Base-by-base conservation (phyloP, 2,329 filamentous ascomycete species). In the Fusarium sp. region DNA sequence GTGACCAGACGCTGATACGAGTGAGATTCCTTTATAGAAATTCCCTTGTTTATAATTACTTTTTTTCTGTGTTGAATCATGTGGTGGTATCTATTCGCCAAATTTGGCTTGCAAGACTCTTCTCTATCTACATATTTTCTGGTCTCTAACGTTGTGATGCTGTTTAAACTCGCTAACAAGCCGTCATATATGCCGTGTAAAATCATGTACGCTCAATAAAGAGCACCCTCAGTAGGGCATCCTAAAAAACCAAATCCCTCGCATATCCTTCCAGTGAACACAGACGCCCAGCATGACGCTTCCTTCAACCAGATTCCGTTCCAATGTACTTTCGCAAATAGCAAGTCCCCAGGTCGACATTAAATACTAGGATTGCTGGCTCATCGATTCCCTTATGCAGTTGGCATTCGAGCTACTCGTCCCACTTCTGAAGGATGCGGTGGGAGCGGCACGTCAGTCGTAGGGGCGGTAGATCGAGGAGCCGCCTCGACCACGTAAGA, bases 401-500 rank as follows among this genome's bases (percentile, higher is more conserved):
- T 64, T 13, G 61, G 50, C 34, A 77, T 73, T 60, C 67, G 57
- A n/a, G 67, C 49, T 25, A 70, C 64, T 42, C 75, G 65, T 16
- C 80, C 80, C 8, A 68, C 68, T 67, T 87, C 85, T 2, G 85
- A 82, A 2, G 85, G 84, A 68, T 88, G 85, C 33, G 78, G 76
- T 18, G 81, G 81, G 23, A 85, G 75, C 36, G 81, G 79, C 8
- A 82, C 79, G 25, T 83, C 79, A 2, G 77, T 77, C n/a, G 79
- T 77, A 5, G 85, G 83, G 3, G 81, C 86, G 14, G 84, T 84
- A 7, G 87, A 89, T 61, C 88, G 80, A 44, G 88, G 88, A 61
- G 84, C 85, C 0, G 89, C 89, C 70, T 92, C 88, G 5, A 93
- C 83, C 13, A 92, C 87, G 75, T 93, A 93, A 27, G 85, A 85